Percentiles rank a stretch among this genome's conserved stretches.
phyloP scores from a whole-genome alignment of 345 rosid genomes.

The Boechera divaricarpa region DNA sequence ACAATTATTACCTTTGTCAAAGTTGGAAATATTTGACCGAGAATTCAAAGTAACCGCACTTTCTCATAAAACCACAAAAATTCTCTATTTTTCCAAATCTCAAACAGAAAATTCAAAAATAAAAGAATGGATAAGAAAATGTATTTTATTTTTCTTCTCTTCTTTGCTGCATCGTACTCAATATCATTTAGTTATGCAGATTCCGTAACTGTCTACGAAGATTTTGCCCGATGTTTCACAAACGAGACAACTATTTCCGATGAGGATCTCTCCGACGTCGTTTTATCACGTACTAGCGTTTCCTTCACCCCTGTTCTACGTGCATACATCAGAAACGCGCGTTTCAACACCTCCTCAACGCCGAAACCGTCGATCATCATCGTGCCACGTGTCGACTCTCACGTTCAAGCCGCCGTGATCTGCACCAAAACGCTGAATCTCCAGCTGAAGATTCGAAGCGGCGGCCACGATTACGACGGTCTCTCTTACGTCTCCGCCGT shows the following conservation, averaged over 20 bases:
- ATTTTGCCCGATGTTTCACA: conserved; percentile 33
- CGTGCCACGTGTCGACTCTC: conserved; percentile 51
- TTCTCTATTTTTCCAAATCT: conserved; percentile 12
- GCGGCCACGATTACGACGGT: conserved; percentile 70
- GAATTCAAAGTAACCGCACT: conserved; percentile 3
- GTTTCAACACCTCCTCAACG: conserved; percentile 52
- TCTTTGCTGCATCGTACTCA: conserved; percentile 21
- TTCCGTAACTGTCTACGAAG: conserved; percentile 7
- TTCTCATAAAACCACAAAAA: background rate
- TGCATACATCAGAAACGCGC: conserved; percentile 52
- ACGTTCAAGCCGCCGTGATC: conserved; percentile 54
- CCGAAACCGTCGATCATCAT: conserved; percentile 55
- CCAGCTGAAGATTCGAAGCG: conserved; percentile 57
- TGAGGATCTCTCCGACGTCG: conserved; percentile 31
- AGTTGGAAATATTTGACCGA: conserved; percentile 21
- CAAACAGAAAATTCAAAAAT: conserved; percentile 8
- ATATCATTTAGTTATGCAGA: conserved; percentile 11
- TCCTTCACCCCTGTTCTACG: conserved; percentile 40
- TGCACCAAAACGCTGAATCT: conserved; percentile 45
- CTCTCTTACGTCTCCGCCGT: conserved; percentile 54
- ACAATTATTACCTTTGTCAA: background rate
- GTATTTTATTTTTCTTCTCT: conserved; percentile 16
- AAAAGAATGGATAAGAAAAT: conserved; percentile 7
- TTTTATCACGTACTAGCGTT: conserved; percentile 26
- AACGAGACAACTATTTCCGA: background rate